phyloP scores from a whole-genome alignment of 192 early-diverging fungal genomes.

The Fimicolochytrium jonesii region DNA sequence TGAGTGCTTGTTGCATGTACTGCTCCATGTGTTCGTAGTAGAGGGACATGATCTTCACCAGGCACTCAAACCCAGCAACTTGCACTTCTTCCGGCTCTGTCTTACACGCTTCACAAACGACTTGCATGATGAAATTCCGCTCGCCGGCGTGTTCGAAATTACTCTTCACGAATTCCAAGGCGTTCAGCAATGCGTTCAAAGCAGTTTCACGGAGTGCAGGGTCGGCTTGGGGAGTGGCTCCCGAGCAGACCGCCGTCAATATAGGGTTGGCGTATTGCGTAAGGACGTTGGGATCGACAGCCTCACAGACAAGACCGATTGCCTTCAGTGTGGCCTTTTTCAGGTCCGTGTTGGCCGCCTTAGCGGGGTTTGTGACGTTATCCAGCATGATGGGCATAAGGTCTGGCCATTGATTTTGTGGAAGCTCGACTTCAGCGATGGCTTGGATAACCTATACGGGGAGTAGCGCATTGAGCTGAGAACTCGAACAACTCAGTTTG shows the following conservation, averaged over 20 bases:
- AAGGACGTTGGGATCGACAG: slow-evolving; percentile 75
- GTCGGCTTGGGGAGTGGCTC: slow-evolving; percentile 86
- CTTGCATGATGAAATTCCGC: slow-evolving; percentile 98
- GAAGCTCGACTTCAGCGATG: slow-evolving; percentile 91
- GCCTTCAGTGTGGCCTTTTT: slow-evolving; percentile 80
- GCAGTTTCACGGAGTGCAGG: slow-evolving; percentile 89
- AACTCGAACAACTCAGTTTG: too few species aligned
- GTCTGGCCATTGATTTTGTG: slow-evolving; percentile 80
- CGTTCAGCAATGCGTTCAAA: slow-evolving; percentile 86
- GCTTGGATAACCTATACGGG: slow-evolving; percentile 70
- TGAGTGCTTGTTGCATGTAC: slow-evolving; percentile 97
- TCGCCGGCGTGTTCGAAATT: slow-evolving; percentile 94
- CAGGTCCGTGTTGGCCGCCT: slow-evolving; percentile 61
- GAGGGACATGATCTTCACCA: slow-evolving; percentile 93
- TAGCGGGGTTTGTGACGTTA: slow-evolving; percentile 52
- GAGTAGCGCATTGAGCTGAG: too few species aligned
- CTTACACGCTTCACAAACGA: slow-evolving; percentile 90
- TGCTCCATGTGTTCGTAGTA: slow-evolving; percentile 96
- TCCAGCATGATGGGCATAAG: slow-evolving; percentile 77
- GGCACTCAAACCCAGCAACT: slow-evolving; percentile 87
- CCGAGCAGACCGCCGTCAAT: slow-evolving; percentile 90
- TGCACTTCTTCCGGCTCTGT: slow-evolving; percentile 64
- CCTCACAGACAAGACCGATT: slow-evolving; percentile 93
- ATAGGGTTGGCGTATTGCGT: slow-evolving; percentile 81
- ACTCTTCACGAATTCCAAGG: slow-evolving; percentile 88